A percentile compares a stretch with the other conserved stretches of the same genome.
Conservation (phyloP, 495 filamentous ascomycete species). For the Barbatosphaeria neglecta region DNA sequence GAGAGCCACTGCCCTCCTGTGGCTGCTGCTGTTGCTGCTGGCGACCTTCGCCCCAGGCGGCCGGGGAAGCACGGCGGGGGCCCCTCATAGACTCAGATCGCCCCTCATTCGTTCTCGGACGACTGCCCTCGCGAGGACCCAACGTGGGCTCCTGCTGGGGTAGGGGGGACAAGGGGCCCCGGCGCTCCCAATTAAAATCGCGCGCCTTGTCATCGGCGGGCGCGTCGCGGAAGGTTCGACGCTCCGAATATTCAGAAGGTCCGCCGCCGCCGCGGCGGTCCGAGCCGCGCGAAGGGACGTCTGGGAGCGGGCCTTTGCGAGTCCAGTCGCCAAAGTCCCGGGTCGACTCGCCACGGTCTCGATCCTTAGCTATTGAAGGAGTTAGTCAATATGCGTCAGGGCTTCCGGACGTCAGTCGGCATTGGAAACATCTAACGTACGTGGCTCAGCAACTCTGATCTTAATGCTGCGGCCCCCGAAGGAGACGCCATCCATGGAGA, state of each 20-base stretch:
- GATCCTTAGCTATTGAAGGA: constrained; percentile 55
- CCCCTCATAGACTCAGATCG: constrained; percentile 34
- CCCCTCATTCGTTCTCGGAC: constrained; percentile 53
- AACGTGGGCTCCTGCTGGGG: constrained; percentile 40
- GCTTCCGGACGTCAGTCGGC: too few relatives aligned
- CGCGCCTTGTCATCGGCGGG: constrained; percentile 53
- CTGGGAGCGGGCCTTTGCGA: constrained; percentile 78
- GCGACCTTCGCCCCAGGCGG: constrained; percentile 72
- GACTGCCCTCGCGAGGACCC: constrained; percentile 53
- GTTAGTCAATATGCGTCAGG: constrained; percentile 13
- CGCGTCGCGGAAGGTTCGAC: constrained; percentile 13
- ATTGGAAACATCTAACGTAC: constrained; percentile 14
- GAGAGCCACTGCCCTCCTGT: constrained; percentile 53
- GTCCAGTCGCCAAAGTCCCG: constrained; percentile 74
- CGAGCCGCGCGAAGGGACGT: constrained; percentile 43
- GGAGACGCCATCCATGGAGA: constrained; percentile 64
- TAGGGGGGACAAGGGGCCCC: constrained; percentile 74
- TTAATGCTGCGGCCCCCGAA: constrained; percentile 82
- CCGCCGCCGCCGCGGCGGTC: constrained; percentile 26
- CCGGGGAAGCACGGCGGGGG: constrained; percentile 59
- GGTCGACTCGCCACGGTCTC: constrained; percentile 36
- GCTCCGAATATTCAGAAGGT: not conserved
- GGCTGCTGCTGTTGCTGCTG: too few relatives aligned
- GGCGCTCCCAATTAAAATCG: constrained; percentile 89
- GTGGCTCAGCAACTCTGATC: constrained; percentile 49